phyloP scores from a whole-genome alignment of 495 filamentous ascomycete genomes.

The Trichoderma asperelloides region DNA sequence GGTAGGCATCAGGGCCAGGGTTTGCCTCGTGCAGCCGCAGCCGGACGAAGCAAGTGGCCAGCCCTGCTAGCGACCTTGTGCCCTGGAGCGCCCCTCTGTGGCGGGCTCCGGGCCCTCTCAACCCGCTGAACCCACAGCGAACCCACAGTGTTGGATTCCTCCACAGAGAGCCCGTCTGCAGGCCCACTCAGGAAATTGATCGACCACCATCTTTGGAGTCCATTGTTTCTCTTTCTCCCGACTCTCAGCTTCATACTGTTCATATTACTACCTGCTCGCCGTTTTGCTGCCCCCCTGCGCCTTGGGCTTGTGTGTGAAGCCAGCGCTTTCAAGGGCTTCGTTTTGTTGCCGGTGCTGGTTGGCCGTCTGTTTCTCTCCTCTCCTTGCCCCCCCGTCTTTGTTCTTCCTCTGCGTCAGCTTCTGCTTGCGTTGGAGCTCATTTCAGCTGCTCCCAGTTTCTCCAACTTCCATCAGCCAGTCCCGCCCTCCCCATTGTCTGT shows the following conservation, averaged over 20 bases:
- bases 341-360: not conserved
- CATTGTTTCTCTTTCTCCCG: not conserved
- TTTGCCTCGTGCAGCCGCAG: not conserved
- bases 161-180: not conserved
- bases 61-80: not conserved
- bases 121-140: not conserved
- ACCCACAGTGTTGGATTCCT: not conserved
- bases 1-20: not conserved
- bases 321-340: not conserved
- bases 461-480: not conserved
- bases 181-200: constrained; percentile 6
- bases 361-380: not conserved
- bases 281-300: not conserved
- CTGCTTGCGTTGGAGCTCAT: not conserved
- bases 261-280: not conserved
- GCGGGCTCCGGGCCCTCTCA: constrained; percentile 4
- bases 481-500: not conserved
- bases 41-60: not conserved
- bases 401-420: not conserved
- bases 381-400: not conserved
- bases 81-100: not conserved
- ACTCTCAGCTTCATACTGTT: not conserved
- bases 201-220: not conserved
- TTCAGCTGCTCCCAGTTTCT: not conserved
- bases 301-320: not conserved